These are phyloP conservation scores for Emergomyces africanus DNA, from an alignment of 2,329 filamentous ascomycete species.

Conservation along the genomic window DNA sequence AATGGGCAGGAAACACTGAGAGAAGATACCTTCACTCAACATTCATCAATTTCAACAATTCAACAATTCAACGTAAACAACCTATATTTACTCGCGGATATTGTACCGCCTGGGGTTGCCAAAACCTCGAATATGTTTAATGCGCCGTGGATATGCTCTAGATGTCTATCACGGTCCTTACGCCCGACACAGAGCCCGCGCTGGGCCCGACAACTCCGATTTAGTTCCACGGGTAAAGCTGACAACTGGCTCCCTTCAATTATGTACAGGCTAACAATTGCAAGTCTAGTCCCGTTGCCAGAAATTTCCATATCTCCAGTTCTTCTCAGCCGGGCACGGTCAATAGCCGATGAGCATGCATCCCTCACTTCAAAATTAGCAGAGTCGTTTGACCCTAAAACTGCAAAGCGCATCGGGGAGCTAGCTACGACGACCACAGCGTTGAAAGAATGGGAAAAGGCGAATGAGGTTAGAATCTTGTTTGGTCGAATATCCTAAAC, in stretches of 20 bases:
- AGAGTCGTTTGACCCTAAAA: slow-evolving; percentile 41
- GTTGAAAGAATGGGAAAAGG: slow-evolving; percentile 45
- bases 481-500: neutral
- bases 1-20: neutral
- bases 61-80: too few species aligned
- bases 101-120: neutral
- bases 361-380: slow-evolving; percentile 40
- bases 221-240: slow-evolving; percentile 20
- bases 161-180: slow-evolving; percentile 31
- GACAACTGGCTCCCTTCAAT: neutral
- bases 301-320: slow-evolving; percentile 36
- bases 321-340: slow-evolving; percentile 43
- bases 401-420: slow-evolving; percentile 47
- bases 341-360: slow-evolving; percentile 43
- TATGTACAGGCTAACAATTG: neutral
- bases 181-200: slow-evolving; percentile 20
- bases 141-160: slow-evolving; percentile 35
- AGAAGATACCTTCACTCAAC: neutral
- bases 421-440: slow-evolving; percentile 40
- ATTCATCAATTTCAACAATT: neutral
- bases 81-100: neutral
- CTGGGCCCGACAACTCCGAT: slow-evolving; percentile 10
- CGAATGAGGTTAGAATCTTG: slow-evolving; percentile 37
- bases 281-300: neutral
- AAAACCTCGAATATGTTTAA: slow-evolving; percentile 23